Evolutionary conservation across 176 grass and related monocot genomes (phyloP).

Genomic region (Phragmites australis): DNA sequence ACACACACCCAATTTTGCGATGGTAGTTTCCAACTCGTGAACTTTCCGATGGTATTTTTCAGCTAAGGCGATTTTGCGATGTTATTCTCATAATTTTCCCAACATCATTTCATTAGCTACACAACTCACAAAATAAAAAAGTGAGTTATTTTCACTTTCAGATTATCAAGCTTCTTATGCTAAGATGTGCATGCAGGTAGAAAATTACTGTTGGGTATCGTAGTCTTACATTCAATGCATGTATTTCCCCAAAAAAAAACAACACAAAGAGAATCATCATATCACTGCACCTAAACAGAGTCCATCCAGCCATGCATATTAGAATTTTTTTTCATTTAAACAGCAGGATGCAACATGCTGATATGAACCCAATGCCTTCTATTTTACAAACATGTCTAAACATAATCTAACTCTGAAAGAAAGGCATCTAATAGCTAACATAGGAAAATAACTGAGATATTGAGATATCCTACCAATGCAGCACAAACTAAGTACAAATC

Average conservation of each 20-base stretch:
- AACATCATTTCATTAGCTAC: background rate
- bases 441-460: background rate
- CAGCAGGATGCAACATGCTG: background rate
- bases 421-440: background rate
- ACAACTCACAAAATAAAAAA: background rate
- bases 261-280: background rate
- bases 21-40: too few relatives aligned
- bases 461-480: background rate
- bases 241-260: background rate
- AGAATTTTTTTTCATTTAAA: constrained; percentile 3
- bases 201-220: background rate
- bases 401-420: background rate
- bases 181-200: background rate
- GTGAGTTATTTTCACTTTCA: background rate
- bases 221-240: background rate
- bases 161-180: background rate
- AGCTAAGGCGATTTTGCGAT: too few relatives aligned
- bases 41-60: too few relatives aligned
- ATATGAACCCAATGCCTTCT: too few relatives aligned
- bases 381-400: background rate
- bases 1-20: too few relatives aligned
- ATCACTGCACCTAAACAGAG: background rate
- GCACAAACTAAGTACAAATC: background rate
- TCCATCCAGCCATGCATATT: background rate
- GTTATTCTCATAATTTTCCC: too few relatives aligned